These are phyloP conservation scores for Tylopilus orsonianus DNA, from an alignment of 1,284 basidiomycete species.

Conservation along the genomic window DNA sequence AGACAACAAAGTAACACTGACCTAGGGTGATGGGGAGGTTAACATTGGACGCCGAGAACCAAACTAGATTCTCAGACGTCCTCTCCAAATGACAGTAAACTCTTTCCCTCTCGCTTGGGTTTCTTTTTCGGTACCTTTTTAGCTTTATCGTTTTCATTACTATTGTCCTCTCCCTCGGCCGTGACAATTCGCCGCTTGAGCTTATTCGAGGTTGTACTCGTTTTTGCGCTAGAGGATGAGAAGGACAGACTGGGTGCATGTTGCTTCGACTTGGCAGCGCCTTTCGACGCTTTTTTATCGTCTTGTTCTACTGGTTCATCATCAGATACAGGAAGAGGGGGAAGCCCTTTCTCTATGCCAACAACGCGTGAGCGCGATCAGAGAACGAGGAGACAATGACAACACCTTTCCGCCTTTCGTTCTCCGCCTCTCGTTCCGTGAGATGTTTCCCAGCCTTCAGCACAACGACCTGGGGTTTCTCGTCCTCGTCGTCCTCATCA, in stretches of 20 bases:
- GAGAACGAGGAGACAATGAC: constrained; percentile 20
- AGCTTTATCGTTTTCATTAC: constrained; percentile 18
- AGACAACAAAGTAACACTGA: not conserved
- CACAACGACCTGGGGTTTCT: constrained; percentile 84
- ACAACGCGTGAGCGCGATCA: constrained; percentile 3
- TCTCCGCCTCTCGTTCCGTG: constrained; percentile 71
- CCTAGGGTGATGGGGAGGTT: not conserved
- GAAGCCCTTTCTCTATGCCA: constrained; percentile 50
- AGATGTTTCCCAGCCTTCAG: constrained; percentile 83
- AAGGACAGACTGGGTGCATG: constrained; percentile 39
- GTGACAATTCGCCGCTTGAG: constrained; percentile 44
- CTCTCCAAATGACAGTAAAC: constrained; percentile 60
- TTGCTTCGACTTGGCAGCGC: constrained; percentile 20
- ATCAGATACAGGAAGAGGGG: constrained; percentile 37
- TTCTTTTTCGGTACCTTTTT: constrained; percentile 46
- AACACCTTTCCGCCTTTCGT: constrained; percentile 71
- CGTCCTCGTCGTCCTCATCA: constrained; percentile 75
- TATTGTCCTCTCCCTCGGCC: constrained; percentile 31
- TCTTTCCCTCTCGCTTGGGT: constrained; percentile 49
- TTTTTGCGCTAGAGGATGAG: constrained; percentile 36
- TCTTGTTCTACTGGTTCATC: constrained; percentile 15
- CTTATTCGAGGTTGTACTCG: constrained; percentile 27
- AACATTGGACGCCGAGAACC: not conserved
- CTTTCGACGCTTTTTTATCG: constrained; percentile 10
- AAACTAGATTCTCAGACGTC: constrained; percentile 19